Percentiles rank a stretch among this genome's conserved stretches.
Conservation (phyloP, 2,329 filamentous ascomycete genomes). For the Claviceps citrina region DNA sequence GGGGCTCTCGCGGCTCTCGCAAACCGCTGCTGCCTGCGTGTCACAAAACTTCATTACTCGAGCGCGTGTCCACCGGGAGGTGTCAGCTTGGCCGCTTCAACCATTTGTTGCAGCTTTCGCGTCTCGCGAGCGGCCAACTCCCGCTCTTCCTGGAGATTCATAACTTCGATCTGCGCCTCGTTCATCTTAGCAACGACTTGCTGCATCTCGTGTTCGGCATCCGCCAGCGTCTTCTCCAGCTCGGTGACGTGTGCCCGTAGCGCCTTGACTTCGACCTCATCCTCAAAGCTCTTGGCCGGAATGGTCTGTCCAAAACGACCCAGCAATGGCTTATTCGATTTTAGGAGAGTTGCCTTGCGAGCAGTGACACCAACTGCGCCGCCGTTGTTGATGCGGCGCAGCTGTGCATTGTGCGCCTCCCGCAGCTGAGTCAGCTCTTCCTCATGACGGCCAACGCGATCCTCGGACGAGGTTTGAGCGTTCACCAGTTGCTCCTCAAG, state of each 20-base stretch:
- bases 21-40: too few relatives aligned
- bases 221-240: conserved; percentile 55
- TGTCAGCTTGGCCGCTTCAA: conserved; percentile 48
- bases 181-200: conserved; percentile 71
- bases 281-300: conserved; percentile 50
- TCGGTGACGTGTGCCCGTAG: conserved; percentile 69
- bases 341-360: conserved; percentile 20
- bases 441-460: conserved; percentile 68
- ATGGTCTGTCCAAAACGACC: conserved; percentile 28
- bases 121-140: conserved; percentile 63
- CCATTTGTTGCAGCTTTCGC: conserved; percentile 48
- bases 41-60: too few relatives aligned
- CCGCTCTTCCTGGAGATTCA: conserved; percentile 59
- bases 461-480: conserved; percentile 77
- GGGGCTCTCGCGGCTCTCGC: too few relatives aligned
- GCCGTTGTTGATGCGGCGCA: conserved; percentile 53
- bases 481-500: conserved; percentile 73
- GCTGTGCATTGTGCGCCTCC: conserved; percentile 60
- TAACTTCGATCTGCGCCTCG: conserved; percentile 66
- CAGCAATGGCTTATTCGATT: conserved; percentile 19
- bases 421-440: conserved; percentile 64
- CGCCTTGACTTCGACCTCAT: conserved; percentile 57
- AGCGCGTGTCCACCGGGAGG: conserved; percentile 14
- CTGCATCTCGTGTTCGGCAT: conserved; percentile 60
- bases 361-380: conserved; percentile 16